Evolutionary conservation across 306 rosid genomes (phyloP).

Genomic region (Oemleria cerasiformis): DNA sequence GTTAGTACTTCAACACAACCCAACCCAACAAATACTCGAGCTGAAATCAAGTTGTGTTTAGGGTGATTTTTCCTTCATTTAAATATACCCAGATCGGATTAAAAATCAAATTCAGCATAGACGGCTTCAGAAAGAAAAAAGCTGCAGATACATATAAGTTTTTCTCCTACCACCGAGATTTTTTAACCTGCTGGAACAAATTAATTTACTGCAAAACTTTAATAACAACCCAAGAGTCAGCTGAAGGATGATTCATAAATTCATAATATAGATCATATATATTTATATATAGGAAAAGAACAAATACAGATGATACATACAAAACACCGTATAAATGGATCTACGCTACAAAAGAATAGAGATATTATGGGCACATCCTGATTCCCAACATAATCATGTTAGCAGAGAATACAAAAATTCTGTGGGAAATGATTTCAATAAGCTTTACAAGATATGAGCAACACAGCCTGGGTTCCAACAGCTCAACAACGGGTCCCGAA

Average conservation of each 20-base stretch:
- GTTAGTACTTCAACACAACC: too few species aligned
- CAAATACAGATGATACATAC: slow-evolving; percentile 25
- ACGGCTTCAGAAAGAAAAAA: too few species aligned
- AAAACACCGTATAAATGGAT: slow-evolving; percentile 17
- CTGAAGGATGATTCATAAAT: background rate
- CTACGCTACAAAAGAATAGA: slow-evolving; percentile 33
- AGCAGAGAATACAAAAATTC: slow-evolving; percentile 16
- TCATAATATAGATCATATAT: background rate
- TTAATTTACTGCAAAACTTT: background rate
- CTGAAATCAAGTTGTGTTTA: too few species aligned
- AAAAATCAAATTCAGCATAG: too few species aligned
- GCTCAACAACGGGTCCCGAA: background rate
- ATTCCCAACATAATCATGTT: slow-evolving; percentile 30
- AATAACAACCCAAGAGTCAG: background rate
- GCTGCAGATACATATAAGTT: too few species aligned
- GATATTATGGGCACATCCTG: slow-evolving; percentile 16
- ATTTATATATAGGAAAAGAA: background rate
- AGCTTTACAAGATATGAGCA: slow-evolving; percentile 45
- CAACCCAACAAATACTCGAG: too few species aligned
- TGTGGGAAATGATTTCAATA: background rate
- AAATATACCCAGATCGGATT: too few species aligned
- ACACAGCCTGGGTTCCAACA: slow-evolving; percentile 1
- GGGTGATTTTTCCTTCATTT: too few species aligned
- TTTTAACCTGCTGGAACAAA: too few species aligned
- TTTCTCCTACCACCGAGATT: too few species aligned